phyloP scores from a whole-genome alignment of 768 basidiomycete genomes.

The Tephrocybe sp. region DNA sequence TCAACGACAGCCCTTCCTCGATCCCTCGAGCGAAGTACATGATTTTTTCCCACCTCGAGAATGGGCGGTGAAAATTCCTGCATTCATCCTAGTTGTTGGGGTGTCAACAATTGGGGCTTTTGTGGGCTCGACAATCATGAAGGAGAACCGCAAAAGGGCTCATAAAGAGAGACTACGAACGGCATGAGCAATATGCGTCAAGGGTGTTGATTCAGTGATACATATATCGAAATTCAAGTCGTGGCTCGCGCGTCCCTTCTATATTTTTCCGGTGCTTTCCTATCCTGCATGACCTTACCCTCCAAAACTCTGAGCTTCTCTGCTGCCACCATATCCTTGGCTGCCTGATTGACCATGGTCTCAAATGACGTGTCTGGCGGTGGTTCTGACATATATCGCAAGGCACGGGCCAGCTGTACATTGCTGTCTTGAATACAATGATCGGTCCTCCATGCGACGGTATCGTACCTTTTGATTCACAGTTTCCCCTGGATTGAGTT shows the following conservation, averaged over 20 bases:
- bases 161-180: slow-evolving; percentile 61
- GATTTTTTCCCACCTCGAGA: slow-evolving; percentile 82
- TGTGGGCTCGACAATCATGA: slow-evolving; percentile 72
- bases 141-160: slow-evolving; percentile 70
- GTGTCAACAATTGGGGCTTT: slow-evolving; percentile 80
- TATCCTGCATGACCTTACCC: slow-evolving; percentile 28
- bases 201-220: not conserved
- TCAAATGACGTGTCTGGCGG: slow-evolving; percentile 44
- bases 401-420: slow-evolving; percentile 53
- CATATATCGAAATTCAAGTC: slow-evolving; percentile 5
- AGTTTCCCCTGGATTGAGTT: slow-evolving; percentile 47
- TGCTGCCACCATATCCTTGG: slow-evolving; percentile 63
- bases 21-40: slow-evolving; percentile 71
- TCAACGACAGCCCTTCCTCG: slow-evolving; percentile 72
- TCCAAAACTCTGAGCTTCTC: slow-evolving; percentile 67
- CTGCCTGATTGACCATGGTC: slow-evolving; percentile 54
- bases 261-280: slow-evolving; percentile 29
- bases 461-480: slow-evolving; percentile 47
- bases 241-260: slow-evolving; percentile 16
- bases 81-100: slow-evolving; percentile 78
- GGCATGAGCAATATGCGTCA: slow-evolving; percentile 41
- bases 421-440: not conserved
- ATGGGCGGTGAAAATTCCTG: slow-evolving; percentile 90
- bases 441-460: slow-evolving; percentile 4
- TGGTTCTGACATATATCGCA: slow-evolving; percentile 52